A percentile compares a stretch with the other conserved stretches of the same genome.
phyloP scores from a whole-genome alignment of 345 rosid genomes.

The Clausena lansium region DNA sequence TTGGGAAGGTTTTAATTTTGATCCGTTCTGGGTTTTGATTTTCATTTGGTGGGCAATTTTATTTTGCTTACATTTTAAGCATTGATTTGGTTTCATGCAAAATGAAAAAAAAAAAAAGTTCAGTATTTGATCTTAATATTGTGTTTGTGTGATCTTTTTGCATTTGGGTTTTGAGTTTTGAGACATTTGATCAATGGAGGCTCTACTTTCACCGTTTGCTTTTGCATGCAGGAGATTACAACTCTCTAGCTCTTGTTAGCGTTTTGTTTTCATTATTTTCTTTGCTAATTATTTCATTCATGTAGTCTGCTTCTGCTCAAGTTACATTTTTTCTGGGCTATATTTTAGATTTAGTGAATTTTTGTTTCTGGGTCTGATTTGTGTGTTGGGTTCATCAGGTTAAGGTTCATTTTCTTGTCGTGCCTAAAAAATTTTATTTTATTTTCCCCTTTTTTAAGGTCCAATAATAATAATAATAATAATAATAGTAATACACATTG shows the following conservation, averaged over 20 bases:
- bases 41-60: neutral
- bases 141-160: neutral
- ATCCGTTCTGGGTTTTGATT: conserved; percentile 8
- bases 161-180: conserved; percentile 10
- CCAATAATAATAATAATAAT: too few relatives aligned
- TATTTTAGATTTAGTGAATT: neutral
- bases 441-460: too few relatives aligned
- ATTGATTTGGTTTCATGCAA: conserved; percentile 14
- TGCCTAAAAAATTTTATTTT: neutral
- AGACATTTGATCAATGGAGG: conserved; percentile 1
- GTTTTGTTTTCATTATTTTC: neutral
- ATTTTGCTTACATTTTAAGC: conserved; percentile 10
- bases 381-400: neutral
- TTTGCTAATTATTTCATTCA: neutral
- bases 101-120: neutral
- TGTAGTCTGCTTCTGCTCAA: neutral
- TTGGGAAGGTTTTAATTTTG: neutral
- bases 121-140: conserved; percentile 4
- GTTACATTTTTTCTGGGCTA: neutral
- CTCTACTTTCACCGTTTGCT: neutral
- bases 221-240: conserved; percentile 20
- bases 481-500: neutral
- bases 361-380: neutral
- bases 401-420: neutral
- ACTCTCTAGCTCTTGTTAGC: neutral